These are phyloP conservation scores for Coniochaeta sp. DNA, from an alignment of 2,329 filamentous ascomycete species.

Conservation along the genomic window DNA sequence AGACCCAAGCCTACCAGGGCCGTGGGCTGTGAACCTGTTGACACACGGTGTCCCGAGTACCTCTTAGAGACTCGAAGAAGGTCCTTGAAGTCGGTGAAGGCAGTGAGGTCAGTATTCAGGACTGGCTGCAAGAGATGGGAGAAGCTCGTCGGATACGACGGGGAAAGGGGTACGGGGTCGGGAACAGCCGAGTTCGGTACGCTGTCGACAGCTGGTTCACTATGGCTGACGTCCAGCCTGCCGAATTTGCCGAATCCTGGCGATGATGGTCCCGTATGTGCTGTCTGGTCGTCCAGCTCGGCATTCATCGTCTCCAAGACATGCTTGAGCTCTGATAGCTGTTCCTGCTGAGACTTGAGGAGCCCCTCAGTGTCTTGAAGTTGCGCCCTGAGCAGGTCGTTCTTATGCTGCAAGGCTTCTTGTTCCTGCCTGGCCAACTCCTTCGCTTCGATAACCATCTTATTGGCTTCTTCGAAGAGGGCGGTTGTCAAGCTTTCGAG, in stretches of 20 bases:
- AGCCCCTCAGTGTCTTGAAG: constrained; percentile 80
- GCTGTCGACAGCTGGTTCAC: constrained; percentile 16
- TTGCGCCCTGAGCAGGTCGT: constrained; percentile 79
- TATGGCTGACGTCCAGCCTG: constrained; percentile 33
- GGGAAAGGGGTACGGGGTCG: constrained; percentile 35
- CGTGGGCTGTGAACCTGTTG: constrained; percentile 46
- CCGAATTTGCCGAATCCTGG: constrained; percentile 69
- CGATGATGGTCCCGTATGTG: constrained; percentile 73
- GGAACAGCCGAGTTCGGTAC: constrained; percentile 23
- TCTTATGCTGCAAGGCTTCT: constrained; percentile 72
- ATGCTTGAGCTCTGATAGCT: constrained; percentile 80
- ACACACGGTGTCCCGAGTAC: constrained; percentile 50
- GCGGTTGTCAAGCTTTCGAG: constrained; percentile 84
- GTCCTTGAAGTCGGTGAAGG: constrained; percentile 79
- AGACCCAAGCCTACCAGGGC: constrained; percentile 30
- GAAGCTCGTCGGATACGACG: constrained; percentile 62
- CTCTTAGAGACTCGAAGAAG: constrained; percentile 63
- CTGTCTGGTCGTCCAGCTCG: constrained; percentile 63
- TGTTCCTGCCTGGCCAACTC: constrained; percentile 82
- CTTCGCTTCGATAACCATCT: constrained; percentile 90
- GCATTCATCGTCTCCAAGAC: constrained; percentile 83
- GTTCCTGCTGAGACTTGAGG: constrained; percentile 85
- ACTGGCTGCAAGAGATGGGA: constrained; percentile 77
- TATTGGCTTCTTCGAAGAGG: constrained; percentile 97
- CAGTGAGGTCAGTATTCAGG: constrained; percentile 69